Percentiles rank a stretch among this genome's conserved stretches.
These are phyloP conservation scores for Cordyceps fumosorosea DNA, from an alignment of 2,329 filamentous ascomycete genomes.

Conservation along the genomic window DNA sequence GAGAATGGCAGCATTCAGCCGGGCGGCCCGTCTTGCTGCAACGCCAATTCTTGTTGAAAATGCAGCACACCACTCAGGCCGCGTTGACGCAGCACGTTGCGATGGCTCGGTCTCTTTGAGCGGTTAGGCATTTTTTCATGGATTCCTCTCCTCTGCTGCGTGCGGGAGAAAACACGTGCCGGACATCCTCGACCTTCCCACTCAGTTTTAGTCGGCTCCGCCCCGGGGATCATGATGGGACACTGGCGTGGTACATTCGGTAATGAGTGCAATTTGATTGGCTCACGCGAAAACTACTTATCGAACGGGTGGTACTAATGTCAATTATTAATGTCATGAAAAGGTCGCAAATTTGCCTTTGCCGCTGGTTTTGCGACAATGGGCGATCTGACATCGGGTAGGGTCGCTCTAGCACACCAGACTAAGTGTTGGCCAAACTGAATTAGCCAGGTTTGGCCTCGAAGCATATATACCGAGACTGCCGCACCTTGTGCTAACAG, in stretches of 20 bases:
- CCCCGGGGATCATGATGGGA: background rate
- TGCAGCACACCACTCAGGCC: background rate
- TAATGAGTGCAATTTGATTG: slow-evolving; percentile 2
- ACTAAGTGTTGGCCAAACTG: background rate
- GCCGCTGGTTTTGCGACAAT: background rate
- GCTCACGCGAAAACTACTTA: background rate
- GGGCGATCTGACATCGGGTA: too few species aligned
- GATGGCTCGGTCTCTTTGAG: background rate
- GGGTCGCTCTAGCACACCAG: too few species aligned
- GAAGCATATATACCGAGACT: background rate
- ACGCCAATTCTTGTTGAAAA: background rate
- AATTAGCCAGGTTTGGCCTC: too few species aligned
- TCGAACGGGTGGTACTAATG: background rate
- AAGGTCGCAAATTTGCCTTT: background rate
- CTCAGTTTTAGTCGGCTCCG: slow-evolving; percentile 11
- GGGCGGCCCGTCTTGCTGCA: background rate
- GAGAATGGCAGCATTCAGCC: too few species aligned
- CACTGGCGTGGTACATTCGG: background rate
- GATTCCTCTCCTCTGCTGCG: too few species aligned
- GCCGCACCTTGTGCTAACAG: background rate
- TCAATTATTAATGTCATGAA: background rate
- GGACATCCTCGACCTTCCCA: background rate
- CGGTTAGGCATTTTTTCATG: background rate
- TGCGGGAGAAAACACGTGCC: background rate
- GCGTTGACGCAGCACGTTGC: background rate